phyloP scores from a whole-genome alignment of 257 asterid species.

The Penstemon eatonii region DNA sequence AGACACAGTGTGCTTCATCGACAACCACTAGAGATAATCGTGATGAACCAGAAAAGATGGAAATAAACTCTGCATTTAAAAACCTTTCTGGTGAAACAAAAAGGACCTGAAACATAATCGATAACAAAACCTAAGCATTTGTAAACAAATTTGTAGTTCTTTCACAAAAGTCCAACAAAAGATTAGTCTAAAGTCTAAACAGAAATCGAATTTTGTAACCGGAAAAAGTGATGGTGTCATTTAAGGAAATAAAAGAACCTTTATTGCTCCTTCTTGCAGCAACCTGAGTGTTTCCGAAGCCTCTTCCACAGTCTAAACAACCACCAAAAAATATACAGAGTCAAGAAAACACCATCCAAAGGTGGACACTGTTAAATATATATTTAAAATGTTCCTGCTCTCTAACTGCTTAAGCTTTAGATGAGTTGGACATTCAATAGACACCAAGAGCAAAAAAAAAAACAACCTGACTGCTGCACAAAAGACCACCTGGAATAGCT shows the following conservation, averaged over 20 bases:
- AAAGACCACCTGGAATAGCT: conserved; percentile 73
- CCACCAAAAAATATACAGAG: conserved; percentile 18
- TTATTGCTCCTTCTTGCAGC: conserved; percentile 74
- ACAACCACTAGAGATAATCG: conserved; percentile 78
- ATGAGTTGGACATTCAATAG: not conserved
- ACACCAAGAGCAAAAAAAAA: conserved; percentile 19
- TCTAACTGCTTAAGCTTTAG: too few relatives aligned
- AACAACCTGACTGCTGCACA: conserved; percentile 84
- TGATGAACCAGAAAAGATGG: conserved; percentile 55
- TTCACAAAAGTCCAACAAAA: conserved; percentile 8
- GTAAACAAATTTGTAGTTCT: conserved; percentile 18
- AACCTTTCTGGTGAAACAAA: conserved; percentile 98
- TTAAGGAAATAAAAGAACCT: conserved; percentile 44
- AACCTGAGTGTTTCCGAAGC: conserved; percentile 61
- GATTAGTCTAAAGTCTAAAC: conserved; percentile 1
- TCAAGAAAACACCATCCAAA: conserved; percentile 26
- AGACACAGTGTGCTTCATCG: conserved; percentile 98
- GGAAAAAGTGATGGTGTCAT: conserved; percentile 1
- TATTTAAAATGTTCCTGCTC: not conserved
- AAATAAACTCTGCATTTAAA: conserved; percentile 68
- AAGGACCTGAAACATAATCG: conserved; percentile 67
- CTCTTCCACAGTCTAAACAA: conserved; percentile 73
- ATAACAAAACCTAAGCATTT: conserved; percentile 8
- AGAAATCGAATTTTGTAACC: conserved; percentile 1
- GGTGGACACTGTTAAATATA: not conserved